A percentile compares a stretch with the other conserved stretches of the same genome.
Evolutionary conservation across 2,329 filamentous ascomycete genomes (phyloP).

Genomic region (Ambrosiella cleistominuta): DNA sequence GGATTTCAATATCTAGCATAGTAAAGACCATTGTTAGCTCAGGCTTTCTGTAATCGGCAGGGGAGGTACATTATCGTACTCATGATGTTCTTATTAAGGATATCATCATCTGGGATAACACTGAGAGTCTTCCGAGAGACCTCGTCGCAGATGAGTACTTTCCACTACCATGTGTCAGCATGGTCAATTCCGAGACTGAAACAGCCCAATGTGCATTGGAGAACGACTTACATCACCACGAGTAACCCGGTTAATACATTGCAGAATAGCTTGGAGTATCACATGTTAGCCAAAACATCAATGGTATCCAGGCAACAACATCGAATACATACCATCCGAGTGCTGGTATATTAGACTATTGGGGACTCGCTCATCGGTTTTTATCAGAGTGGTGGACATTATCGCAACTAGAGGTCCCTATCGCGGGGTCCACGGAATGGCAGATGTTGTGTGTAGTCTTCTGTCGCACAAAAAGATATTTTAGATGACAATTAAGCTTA

Average conservation of each 20-base stretch:
- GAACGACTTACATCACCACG: slow-evolving; percentile 47
- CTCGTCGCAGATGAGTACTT: slow-evolving; percentile 82
- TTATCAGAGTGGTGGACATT: slow-evolving; percentile 74
- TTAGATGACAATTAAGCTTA: too few species aligned
- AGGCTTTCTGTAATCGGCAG: neutral
- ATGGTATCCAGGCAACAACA: neutral
- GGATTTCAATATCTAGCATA: slow-evolving; percentile 72
- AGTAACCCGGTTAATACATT: slow-evolving; percentile 59
- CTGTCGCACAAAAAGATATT: too few species aligned
- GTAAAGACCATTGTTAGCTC: slow-evolving; percentile 11
- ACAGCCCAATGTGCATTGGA: neutral
- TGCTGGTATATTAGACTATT: slow-evolving; percentile 33
- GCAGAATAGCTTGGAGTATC: slow-evolving; percentile 39
- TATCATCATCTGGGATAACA: slow-evolving; percentile 85
- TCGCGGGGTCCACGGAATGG: neutral
- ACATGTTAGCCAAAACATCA: slow-evolving; percentile 19
- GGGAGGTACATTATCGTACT: slow-evolving; percentile 41
- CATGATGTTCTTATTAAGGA: slow-evolving; percentile 89
- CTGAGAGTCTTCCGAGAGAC: slow-evolving; percentile 72
- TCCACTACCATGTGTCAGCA: slow-evolving; percentile 50
- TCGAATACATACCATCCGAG: slow-evolving; percentile 28
- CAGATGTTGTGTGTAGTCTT: neutral
- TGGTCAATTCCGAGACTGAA: neutral
- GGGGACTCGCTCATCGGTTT: slow-evolving; percentile 18
- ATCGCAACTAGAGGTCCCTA: slow-evolving; percentile 18